These are phyloP conservation scores for Mycena floridula DNA, from an alignment of 768 basidiomycete genomes.

Conservation along the genomic window DNA sequence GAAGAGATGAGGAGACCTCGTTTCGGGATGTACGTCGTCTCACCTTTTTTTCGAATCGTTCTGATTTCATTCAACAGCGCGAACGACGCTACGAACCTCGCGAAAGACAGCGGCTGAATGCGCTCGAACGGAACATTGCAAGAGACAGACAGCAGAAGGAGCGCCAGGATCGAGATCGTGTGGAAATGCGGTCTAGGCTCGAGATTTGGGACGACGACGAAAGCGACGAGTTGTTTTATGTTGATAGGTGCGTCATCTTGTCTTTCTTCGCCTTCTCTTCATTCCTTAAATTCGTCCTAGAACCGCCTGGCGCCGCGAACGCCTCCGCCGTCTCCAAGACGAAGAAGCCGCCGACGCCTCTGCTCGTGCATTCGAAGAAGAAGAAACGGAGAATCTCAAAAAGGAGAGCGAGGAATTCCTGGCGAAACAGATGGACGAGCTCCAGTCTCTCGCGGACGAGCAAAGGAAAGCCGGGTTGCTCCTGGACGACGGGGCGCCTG, in stretches of 20 bases:
- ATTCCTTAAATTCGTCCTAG: slow-evolving; percentile 29
- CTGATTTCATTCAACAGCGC: slow-evolving; percentile 43
- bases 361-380: slow-evolving; percentile 76
- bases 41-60: background rate
- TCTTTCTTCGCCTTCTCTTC: background rate
- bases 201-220: slow-evolving; percentile 93
- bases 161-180: slow-evolving; percentile 71
- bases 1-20: slow-evolving; percentile 76
- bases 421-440: slow-evolving; percentile 91
- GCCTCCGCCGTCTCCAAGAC: slow-evolving; percentile 60
- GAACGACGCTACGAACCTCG: slow-evolving; percentile 91
- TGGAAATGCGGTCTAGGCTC: slow-evolving; percentile 74
- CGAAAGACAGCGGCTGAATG: slow-evolving; percentile 75
- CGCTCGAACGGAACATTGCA: slow-evolving; percentile 69
- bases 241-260: slow-evolving; percentile 63
- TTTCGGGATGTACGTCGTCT: slow-evolving; percentile 71
- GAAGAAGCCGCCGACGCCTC: slow-evolving; percentile 85
- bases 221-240: slow-evolving; percentile 88
- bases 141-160: slow-evolving; percentile 68
- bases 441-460: slow-evolving; percentile 86
- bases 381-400: slow-evolving; percentile 81
- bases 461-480: slow-evolving; percentile 88
- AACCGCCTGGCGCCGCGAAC: slow-evolving; percentile 78
- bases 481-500: slow-evolving; percentile 87
- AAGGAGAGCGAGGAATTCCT: slow-evolving; percentile 92